Evolutionary conservation across 441 rosid species (phyloP), one percentile per base, ranked within the genome.

Genomic region (Arabidopsis hybrid): DNA sequence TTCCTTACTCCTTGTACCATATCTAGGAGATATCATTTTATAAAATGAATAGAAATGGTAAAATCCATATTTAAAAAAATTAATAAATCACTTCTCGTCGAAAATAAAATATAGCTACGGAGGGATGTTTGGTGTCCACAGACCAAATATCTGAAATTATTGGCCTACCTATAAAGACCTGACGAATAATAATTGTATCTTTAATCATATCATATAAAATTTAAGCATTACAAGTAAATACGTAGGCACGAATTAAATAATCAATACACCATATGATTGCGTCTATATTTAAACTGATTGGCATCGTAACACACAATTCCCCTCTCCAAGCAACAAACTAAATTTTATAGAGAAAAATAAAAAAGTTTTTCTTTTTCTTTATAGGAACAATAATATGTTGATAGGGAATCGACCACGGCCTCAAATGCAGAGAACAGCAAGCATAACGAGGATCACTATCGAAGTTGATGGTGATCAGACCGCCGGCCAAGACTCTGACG

Each of bases 101-200:
- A 21, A 21, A 21, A 21, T 21, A 21, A 21, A 21, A 21, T 21
- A 21, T 21, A 21, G 26, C 26, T 21, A 21, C 26, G 26, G 26
- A 21, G 26, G 12, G 67, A 60, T 60, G 60, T 73, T 74, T 50
- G 78, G 53, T 49, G 55, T 59, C 67, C 61, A 58, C 78, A 58
- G 66, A 59, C 78, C 67, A 74, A 31, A 74, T 66, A 67, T 74
- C 68, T 60, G 74, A 68, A 60, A 75, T 75, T 75, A 75, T 60
- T 75, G 78, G 69, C 64, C 74, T 60, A 60, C 73, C 73, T 51
- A 74, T 43, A 67, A 66, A 67, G 63, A 74, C 78, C 60, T 8
- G 4, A 50, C 8, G 40, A 60, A 42, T 42, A 60, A 60, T 74
- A 74, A 67, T 40, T 51, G 53, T 60, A 75, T 60, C 38, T 67